These are phyloP conservation scores for Saccharum hybrid DNA, from an alignment of 202 grass and related monocot genomes.

Conservation along the genomic window DNA sequence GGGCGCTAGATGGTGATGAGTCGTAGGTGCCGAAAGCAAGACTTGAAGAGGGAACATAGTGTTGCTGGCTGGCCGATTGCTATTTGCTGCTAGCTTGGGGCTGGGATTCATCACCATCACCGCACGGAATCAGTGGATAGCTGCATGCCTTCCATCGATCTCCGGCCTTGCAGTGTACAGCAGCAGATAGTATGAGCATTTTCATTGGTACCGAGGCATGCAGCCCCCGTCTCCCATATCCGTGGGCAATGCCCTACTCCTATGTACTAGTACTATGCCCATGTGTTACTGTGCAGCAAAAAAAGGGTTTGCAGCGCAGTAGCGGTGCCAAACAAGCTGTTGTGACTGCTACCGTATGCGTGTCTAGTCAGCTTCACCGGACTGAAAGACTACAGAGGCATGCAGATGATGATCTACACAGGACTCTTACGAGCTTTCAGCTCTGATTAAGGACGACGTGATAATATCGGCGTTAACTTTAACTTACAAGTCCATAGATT, in stretches of 20 bases:
- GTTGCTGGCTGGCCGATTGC: slow-evolving; percentile 1
- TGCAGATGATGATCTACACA: too few species aligned
- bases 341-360: not conserved
- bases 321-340: not conserved
- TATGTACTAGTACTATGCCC: not conserved
- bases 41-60: slow-evolving; percentile 37
- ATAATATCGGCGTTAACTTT: too few species aligned
- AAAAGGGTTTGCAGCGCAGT: not conserved
- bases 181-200: slow-evolving; percentile 5
- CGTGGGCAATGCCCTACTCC: not conserved
- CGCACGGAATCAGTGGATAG: slow-evolving; percentile 31
- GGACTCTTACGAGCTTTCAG: too few species aligned
- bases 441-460: too few species aligned
- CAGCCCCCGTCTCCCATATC: not conserved
- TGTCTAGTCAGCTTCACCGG: not conserved
- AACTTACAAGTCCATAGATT: too few species aligned
- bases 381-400: not conserved
- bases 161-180: not conserved
- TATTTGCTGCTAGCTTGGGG: not conserved
- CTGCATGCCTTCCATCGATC: not conserved
- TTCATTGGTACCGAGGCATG: not conserved
- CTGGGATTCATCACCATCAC: not conserved
- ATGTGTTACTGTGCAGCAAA: not conserved
- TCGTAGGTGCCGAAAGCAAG: slow-evolving; percentile 38
- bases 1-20: not conserved